Conservation (phyloP, 1,139 yeast species). For the Pichia sp. region DNA sequence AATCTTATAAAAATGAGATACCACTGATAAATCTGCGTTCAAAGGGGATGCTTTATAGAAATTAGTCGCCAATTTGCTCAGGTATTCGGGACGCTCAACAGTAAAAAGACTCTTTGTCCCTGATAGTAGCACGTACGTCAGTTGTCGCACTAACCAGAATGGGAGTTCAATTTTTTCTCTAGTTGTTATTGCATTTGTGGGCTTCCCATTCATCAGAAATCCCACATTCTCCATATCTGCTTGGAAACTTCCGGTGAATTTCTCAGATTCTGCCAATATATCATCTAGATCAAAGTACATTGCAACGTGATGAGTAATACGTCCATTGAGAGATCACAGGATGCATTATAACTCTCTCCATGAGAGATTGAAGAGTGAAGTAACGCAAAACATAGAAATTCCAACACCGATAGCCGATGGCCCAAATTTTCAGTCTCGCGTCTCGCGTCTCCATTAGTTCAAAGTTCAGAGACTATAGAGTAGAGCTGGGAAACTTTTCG, state of each 20-base stretch:
- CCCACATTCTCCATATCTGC: conserved; percentile 75
- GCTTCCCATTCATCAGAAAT: conserved; percentile 78
- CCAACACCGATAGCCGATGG: too few relatives aligned
- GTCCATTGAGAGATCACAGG: too few relatives aligned
- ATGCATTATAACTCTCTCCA: too few relatives aligned
- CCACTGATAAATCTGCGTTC: conserved; percentile 11
- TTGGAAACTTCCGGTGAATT: conserved; percentile 7
- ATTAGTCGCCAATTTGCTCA: conserved; percentile 12
- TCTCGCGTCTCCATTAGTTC: too few relatives aligned
- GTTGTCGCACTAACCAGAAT: conserved; percentile 77
- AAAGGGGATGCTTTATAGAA: conserved; percentile 15
- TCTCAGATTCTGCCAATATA: conserved; percentile 60
- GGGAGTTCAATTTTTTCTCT: conserved; percentile 76
- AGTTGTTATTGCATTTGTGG: conserved; percentile 45
- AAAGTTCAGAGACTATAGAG: too few relatives aligned
- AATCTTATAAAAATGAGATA: conserved; percentile 12
- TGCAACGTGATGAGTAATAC: too few relatives aligned
- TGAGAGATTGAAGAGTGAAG: too few relatives aligned
- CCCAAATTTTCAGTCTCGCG: too few relatives aligned
- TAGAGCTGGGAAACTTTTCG: too few relatives aligned
- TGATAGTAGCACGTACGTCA: conserved; percentile 47
- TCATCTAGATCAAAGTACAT: conserved; percentile 59
- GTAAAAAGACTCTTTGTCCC: conserved; percentile 8
- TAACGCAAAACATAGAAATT: too few relatives aligned
- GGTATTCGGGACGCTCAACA: conserved; percentile 14